Evolutionary conservation across 176 grass and related monocot species (phyloP).

Genomic region (Sorghum bicolor): Sorghum_bicolor_NCBIv3 NC_012879.2:5179501-5180000

Average conservation of each 20-base stretch:
- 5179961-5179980: background rate
- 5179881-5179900: background rate
- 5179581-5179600: background rate
- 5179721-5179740: constrained; percentile 81
- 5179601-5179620: background rate
- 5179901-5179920: background rate
- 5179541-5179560: background rate
- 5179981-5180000: background rate
- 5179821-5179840: background rate
- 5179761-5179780: constrained; percentile 16
- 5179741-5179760: background rate
- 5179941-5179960: background rate
- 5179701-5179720: constrained; percentile 98
- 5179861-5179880: background rate
- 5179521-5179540: background rate
- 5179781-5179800: constrained; percentile 8
- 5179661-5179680: constrained; percentile 91
- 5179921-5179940: background rate
- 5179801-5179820: background rate
- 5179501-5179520: background rate
- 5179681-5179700: constrained; percentile 98
- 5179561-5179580: background rate
- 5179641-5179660: constrained; percentile 94
- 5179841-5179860: background rate
- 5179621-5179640: constrained; percentile 75